phyloP scores from a whole-genome alignment of 2,329 filamentous ascomycete genomes.

The Aspergillus hiratsukae region DNA sequence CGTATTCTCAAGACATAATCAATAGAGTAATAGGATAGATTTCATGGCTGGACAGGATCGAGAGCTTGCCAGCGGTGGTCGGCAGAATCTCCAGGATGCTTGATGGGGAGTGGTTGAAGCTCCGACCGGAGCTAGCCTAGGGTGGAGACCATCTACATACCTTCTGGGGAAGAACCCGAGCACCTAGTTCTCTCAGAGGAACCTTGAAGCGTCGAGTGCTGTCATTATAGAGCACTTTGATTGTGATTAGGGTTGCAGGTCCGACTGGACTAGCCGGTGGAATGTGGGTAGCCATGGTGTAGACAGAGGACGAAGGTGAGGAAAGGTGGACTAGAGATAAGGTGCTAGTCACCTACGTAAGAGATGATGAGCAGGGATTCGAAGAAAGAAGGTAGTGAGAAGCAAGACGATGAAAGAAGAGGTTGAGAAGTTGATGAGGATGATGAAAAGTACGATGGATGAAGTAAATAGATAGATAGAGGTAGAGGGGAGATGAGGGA shows the following conservation, averaged over 20 bases:
- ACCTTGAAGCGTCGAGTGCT: conserved; percentile 80
- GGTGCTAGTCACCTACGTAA: conserved; percentile 10
- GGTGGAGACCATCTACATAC: conserved; percentile 55
- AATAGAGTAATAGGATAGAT: not conserved
- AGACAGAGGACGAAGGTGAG: conserved; percentile 9
- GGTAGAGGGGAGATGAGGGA: not conserved
- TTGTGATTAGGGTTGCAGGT: conserved; percentile 70
- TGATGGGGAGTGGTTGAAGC: conserved; percentile 8
- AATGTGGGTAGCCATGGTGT: conserved; percentile 36
- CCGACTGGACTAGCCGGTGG: conserved; percentile 45
- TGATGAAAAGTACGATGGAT: not conserved
- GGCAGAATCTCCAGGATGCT: not conserved
- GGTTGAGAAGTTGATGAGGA: conserved; percentile 2
- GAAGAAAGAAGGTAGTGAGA: conserved; percentile 15
- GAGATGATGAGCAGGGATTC: conserved; percentile 12
- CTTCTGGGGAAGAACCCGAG: conserved; percentile 71
- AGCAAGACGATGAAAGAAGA: conserved; percentile 15
- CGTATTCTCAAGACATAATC: not conserved
- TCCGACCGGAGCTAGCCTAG: conserved; percentile 28
- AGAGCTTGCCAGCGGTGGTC: not conserved
- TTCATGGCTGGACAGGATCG: not conserved
- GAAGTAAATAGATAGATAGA: not conserved
- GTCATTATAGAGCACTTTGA: conserved; percentile 80
- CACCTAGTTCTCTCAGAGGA: conserved; percentile 76
- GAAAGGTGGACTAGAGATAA: conserved; percentile 5